Base-by-base conservation (phyloP, 2,329 filamentous ascomycete genomes). In the Exophiala calicioides region DNA sequence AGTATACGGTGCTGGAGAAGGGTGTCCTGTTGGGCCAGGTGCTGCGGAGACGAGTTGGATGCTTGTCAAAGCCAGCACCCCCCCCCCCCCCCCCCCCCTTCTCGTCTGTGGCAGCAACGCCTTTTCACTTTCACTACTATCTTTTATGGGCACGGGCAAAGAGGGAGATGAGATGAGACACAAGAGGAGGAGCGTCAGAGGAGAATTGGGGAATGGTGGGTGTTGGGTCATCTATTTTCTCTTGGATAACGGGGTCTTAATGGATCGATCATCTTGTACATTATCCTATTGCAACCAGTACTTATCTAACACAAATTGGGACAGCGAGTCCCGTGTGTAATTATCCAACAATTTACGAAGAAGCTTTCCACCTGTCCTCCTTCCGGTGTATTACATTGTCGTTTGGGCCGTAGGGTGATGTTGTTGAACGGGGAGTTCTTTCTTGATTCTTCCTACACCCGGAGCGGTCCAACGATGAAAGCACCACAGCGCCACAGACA, bases 211-310 rank as follows among this genome's bases (percentile, higher is more conserved):
- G 31, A 33, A n/a, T n/a, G n/a, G n/a, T n/a, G n/a, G n/a, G n/a
- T n/a, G n/a, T n/a, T n/a, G n/a, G n/a, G n/a, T n/a, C n/a, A n/a
- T n/a, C n/a, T n/a, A n/a, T n/a, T n/a, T n/a, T n/a, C n/a, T n/a
- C n/a, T n/a, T n/a, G n/a, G n/a, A n/a, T n/a, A n/a, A n/a, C n/a
- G n/a, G n/a, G n/a, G n/a, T n/a, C n/a, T n/a, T n/a, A n/a, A n/a
- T n/a, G n/a, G n/a, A n/a, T n/a, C n/a, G n/a, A n/a, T n/a, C n/a
- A 35, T 21, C 24, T 21, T 35, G 33, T 35, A 35, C 33, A 35
- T n/a, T 35, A 35, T 35, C 33, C 9, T 20, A 2, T 21, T 21
- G 24, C 5, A 21, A n/a, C 18, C 15, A 12, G 33, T 35, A 35
- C 33, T 21, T 21, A 35, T n/a, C n/a, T n/a, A n/a, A n/a, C n/a